Percentiles rank a stretch among this genome's conserved stretches.
Conservation (phyloP, 2,329 filamentous ascomycete species). For the Hypoxylon rubiginosum region DNA sequence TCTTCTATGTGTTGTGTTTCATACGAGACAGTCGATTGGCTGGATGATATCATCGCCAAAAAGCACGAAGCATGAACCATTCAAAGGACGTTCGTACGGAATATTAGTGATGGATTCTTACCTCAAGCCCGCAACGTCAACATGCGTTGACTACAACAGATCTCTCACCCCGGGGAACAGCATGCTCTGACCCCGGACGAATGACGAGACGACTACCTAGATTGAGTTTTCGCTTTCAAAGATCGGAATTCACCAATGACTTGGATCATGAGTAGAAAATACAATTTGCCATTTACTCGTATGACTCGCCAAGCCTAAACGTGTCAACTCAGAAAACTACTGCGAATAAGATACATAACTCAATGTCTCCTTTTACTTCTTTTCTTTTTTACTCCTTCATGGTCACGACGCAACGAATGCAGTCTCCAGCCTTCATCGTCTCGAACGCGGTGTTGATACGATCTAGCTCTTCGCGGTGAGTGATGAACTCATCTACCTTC, state of each 20-base stretch:
- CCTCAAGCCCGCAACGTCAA: background rate
- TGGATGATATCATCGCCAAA: background rate
- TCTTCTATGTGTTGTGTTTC: background rate
- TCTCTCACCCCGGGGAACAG: background rate
- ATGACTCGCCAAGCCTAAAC: constrained; percentile 29
- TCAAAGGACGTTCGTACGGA: background rate
- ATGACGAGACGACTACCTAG: background rate
- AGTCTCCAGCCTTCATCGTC: constrained; percentile 96
- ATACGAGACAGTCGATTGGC: constrained; percentile 2
- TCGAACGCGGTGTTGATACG: constrained; percentile 93
- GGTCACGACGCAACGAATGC: constrained; percentile 92
- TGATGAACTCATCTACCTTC: constrained; percentile 99
- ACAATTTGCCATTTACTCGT: constrained; percentile 33
- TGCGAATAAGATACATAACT: constrained; percentile 22
- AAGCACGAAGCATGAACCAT: background rate
- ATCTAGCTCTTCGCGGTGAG: constrained; percentile 85
- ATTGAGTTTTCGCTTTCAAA: background rate
- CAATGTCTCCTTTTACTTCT: constrained; percentile 12
- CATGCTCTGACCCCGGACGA: background rate
- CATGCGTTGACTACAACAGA: background rate
- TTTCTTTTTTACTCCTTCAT: constrained; percentile 57
- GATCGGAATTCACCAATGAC: background rate
- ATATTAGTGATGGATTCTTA: background rate
- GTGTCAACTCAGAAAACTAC: constrained; percentile 7
- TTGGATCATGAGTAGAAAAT: background rate